Evolutionary conservation across 495 filamentous ascomycete genomes (phyloP).

Genomic region (Lasiosphaeris hirsuta): DNA sequence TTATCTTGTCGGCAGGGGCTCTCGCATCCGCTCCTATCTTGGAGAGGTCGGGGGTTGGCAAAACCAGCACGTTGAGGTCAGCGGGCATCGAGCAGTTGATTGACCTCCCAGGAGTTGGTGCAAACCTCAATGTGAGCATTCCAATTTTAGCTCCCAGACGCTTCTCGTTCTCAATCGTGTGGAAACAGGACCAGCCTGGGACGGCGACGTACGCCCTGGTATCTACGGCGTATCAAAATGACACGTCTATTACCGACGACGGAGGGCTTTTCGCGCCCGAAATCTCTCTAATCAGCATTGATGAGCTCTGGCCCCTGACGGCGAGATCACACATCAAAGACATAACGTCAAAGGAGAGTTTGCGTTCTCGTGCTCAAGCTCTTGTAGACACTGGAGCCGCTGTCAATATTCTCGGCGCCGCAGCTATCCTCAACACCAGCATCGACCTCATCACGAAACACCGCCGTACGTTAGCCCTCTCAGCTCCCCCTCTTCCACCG

Average conservation of each 20-base stretch:
- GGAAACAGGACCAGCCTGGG: slow-evolving; percentile 7
- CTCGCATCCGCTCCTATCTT: slow-evolving; percentile 1
- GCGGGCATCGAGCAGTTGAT: not conserved
- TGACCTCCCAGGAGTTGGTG: slow-evolving; percentile 9
- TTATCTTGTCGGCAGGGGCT: slow-evolving; percentile 2
- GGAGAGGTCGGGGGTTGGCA: slow-evolving; percentile 7
- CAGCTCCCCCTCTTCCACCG: not conserved
- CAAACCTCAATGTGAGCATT: slow-evolving; percentile 3
- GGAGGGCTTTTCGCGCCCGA: slow-evolving; percentile 7
- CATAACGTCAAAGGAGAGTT: not conserved
- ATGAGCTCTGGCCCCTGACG: slow-evolving; percentile 1
- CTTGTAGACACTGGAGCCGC: slow-evolving; percentile 2
- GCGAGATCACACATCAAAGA: not conserved
- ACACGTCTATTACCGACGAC: slow-evolving; percentile 4
- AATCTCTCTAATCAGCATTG: slow-evolving; percentile 7
- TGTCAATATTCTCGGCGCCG: not conserved
- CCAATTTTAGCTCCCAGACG: not conserved
- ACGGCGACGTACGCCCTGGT: not conserved
- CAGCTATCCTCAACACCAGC: slow-evolving; percentile 5
- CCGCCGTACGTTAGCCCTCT: not conserved
- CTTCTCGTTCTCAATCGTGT: not conserved
- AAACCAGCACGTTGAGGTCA: not conserved
- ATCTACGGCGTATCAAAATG: not conserved
- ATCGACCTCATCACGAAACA: slow-evolving; percentile 5
- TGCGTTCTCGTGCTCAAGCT: not conserved